Evolutionary conservation across 1,139 yeast genomes (phyloP), one percentile per base, ranked within the genome.

Genomic region (Schizosaccharomyces versatilis): DNA sequence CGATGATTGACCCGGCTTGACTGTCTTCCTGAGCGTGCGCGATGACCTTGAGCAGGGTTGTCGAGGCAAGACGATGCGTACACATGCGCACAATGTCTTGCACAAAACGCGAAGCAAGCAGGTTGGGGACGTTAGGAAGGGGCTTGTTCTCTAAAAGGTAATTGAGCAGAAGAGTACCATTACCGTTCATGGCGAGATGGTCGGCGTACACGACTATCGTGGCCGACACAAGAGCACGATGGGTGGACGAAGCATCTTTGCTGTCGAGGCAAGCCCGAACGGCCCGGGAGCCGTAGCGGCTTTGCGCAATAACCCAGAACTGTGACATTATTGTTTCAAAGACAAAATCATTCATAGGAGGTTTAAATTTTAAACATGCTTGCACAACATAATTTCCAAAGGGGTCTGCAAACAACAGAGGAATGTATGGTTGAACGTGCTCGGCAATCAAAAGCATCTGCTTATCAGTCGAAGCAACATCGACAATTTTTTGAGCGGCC

Each of bases 401-500:
- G 67, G 90, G 97, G 65, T 90, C 99, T 64, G 86, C 80, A 65
- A 90, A 84, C 61, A 90, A 71, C 56, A 88, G 84, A 1, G 83
- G 85, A 48, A 94, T 77, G 65, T 82, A 86, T 1, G 95, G 94
- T 60, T 79, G 77, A 58, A 90, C 73, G 42, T 88, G 77, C 15
- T 76, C 73, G 7, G 81, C 80, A 55, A 90, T 83, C 66, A 56
- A 47, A 36, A 73, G 69, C 67, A 77, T 80, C 66, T 88, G 95
- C 59, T 86, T 79, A 41, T 77, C 76, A 1, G 81, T 71, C 54
- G 72, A 71, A 8, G 84, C 80, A 57, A 84, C 80, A 60, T 80
- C 83, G 62, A 93, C 86, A 66, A 90, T 81, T 67, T 90, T 93
- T 67, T 93, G 98, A 39, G 95, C 94, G 1, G 97, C 97, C 98